Percentiles rank a stretch among this genome's conserved stretches.
These are phyloP conservation scores for Durotheca rogersii DNA, from an alignment of 495 filamentous ascomycete genomes.

Conservation along the genomic window DNA sequence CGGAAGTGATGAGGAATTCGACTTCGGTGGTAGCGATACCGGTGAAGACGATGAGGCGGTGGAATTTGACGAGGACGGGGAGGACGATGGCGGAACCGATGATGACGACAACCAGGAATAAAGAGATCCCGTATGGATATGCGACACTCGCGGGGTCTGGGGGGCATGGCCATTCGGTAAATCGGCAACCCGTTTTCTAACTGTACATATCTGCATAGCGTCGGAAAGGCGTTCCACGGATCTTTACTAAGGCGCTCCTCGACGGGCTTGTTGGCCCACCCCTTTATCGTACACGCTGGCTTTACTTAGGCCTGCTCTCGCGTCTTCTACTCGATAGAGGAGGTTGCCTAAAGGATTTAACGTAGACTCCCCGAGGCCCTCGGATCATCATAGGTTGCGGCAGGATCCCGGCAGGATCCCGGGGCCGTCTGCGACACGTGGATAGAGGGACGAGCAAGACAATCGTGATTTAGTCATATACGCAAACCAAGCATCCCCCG, in stretches of 20 bases:
- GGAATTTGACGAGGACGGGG: constrained; percentile 58
- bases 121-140: background rate
- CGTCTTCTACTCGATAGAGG: constrained; percentile 21
- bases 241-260: constrained; percentile 2
- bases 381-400: constrained; percentile 1
- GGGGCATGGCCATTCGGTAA: constrained; percentile 24
- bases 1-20: constrained; percentile 76
- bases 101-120: constrained; percentile 43
- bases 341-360: constrained; percentile 2
- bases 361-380: background rate
- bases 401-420: background rate
- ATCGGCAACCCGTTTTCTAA: constrained; percentile 13
- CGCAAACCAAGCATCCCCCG: no score
- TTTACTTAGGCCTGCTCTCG: background rate
- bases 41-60: constrained; percentile 59
- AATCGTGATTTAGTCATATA: no score
- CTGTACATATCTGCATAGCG: constrained; percentile 39
- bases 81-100: constrained; percentile 46
- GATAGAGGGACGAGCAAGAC: constrained; percentile 3
- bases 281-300: constrained; percentile 6
- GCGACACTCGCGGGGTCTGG: constrained; percentile 6
- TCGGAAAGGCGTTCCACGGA: constrained; percentile 21
- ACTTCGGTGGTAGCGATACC: constrained; percentile 72
- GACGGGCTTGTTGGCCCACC: background rate
- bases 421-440: background rate